Evolutionary conservation across 345 rosid species (phyloP), one percentile per base, ranked within the genome.

Genomic region (Stellera chamaejasme): DNA sequence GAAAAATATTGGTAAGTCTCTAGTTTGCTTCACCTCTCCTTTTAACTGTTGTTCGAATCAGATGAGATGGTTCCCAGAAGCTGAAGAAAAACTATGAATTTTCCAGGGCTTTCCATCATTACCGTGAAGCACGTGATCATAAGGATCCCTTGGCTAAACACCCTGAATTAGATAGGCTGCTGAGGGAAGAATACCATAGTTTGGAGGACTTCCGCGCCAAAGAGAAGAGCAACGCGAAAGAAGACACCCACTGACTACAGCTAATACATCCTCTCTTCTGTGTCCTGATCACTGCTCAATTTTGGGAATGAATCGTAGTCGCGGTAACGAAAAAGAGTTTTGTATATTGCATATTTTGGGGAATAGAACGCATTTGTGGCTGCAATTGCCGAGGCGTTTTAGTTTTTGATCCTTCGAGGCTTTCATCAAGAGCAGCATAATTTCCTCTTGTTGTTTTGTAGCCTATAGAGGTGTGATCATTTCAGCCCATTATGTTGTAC

Each of bases 21-120:
- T 32, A 32, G 39, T 25, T 60, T 58, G 54, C 10, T 44, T 5
- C 42, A 54, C 26, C 16, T 27, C 6, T 32, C 23, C 10, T 27
- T 48, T 2, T 15, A 8, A 11, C 27, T 47, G 23, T 19, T 19
- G 23, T 19, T 13, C 25, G 45, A 36, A 11, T 15, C 16, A 25
- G 41, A 46, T 11, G 10, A 41, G 63, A 64, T 10, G 47, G 39
- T 45, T 9, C 15, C 28, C 64, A 7, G 7, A 43, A 51, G 26
- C 27, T 9, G 11, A 16, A 8, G 10, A 44, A 14, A 43, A 13
- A 3, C 1, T 12, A 6, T 51, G 28, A 13, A 4, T 26, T 32
- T 36, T 28, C 43, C 74, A 93, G 99, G 97, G 99, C 97, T 51
- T 90, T 94, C 69, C 97, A 94, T 82, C 88, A 90, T 77, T 94